These are phyloP conservation scores for Russula vinacea DNA, from an alignment of 768 basidiomycete species.

Conservation along the genomic window DNA sequence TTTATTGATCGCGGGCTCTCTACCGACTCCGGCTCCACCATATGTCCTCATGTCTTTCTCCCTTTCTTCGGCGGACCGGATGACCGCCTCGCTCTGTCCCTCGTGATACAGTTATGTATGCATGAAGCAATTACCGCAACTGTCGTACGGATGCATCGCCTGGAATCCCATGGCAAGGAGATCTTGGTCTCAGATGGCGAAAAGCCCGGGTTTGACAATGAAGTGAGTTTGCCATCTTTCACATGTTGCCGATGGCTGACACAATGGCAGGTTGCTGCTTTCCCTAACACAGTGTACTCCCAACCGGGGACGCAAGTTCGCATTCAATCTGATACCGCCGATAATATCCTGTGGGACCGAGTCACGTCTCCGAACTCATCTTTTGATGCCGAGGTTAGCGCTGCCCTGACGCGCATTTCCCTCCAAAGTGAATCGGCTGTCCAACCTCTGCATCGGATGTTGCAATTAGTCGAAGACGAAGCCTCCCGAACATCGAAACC, in stretches of 20 bases:
- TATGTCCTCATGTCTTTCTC: conserved; percentile 65
- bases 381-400: conserved; percentile 34
- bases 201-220: conserved; percentile 31
- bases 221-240: conserved; percentile 33
- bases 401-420: conserved; percentile 58
- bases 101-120: conserved; percentile 77
- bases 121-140: conserved; percentile 67
- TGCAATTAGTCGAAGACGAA: conserved; percentile 42
- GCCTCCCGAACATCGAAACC: conserved; percentile 41
- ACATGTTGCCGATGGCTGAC: conserved; percentile 15
- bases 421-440: conserved; percentile 54
- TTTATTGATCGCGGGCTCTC: conserved; percentile 74
- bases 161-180: conserved; percentile 38
- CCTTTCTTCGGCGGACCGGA: conserved; percentile 96
- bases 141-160: conserved; percentile 58
- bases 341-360: conserved; percentile 71
- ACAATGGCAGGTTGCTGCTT: conserved; percentile 43
- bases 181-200: conserved; percentile 35
- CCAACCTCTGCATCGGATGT: conserved; percentile 54
- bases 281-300: conserved; percentile 73
- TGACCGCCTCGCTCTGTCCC: conserved; percentile 77
- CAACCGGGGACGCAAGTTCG: conserved; percentile 58
- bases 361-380: conserved; percentile 43
- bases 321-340: conserved; percentile 77
- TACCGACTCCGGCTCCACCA: conserved; percentile 31